Evolutionary conservation across 2,329 filamentous ascomycete species (phyloP).

Genomic region (Botryotinia convoluta): DNA sequence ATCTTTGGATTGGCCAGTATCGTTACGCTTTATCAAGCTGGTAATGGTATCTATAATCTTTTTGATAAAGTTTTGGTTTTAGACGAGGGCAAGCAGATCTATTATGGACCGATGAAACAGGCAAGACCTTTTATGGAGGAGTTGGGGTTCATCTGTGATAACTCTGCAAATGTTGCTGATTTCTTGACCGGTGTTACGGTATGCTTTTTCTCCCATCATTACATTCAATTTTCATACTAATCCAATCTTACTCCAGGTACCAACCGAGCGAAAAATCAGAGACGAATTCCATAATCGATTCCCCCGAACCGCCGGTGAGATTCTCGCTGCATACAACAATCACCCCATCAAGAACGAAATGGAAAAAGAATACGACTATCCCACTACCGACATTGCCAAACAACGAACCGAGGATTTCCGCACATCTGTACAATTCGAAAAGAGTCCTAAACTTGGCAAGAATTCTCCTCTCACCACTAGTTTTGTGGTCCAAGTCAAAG

Average conservation of each 20-base stretch:
- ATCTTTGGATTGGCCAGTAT: conserved; percentile 58
- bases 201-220: not conserved
- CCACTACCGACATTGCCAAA: conserved; percentile 48
- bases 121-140: conserved; percentile 64
- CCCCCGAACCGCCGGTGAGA: conserved; percentile 45
- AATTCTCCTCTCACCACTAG: conserved; percentile 55
- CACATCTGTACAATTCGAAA: conserved; percentile 52
- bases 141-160: conserved; percentile 60
- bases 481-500: conserved; percentile 54
- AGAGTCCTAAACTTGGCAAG: conserved; percentile 51
- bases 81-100: conserved; percentile 64
- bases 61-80: conserved; percentile 71
- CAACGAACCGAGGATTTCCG: conserved; percentile 49
- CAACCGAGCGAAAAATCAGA: conserved; percentile 64
- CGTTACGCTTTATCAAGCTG: conserved; percentile 67
- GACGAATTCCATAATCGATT: conserved; percentile 43
- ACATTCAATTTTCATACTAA: not conserved
- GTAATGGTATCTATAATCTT: conserved; percentile 65
- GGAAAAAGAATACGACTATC: conserved; percentile 56
- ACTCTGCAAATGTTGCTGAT: conserved; percentile 63
- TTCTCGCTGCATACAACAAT: conserved; percentile 51
- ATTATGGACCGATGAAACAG: conserved; percentile 58
- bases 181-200: conserved; percentile 56
- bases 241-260: not conserved
- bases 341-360: conserved; percentile 51